phyloP scores from a whole-genome alignment of 352 stramenopile species.

The Aphanomyces invadans region DNA sequence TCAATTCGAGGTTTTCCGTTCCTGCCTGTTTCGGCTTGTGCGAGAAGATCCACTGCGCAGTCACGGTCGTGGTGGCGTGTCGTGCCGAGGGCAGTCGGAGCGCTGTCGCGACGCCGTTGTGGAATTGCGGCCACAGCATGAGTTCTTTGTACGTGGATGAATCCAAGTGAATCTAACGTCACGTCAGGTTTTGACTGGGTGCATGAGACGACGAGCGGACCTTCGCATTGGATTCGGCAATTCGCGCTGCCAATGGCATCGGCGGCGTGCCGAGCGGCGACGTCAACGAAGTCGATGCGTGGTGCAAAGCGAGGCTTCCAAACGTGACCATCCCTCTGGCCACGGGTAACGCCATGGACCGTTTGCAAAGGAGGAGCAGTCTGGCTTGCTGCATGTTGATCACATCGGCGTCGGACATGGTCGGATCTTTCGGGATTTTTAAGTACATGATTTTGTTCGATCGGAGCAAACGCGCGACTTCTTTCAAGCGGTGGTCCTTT shows the following conservation, averaged over 20 bases:
- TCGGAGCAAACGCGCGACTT: conserved; percentile 69
- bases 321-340: conserved; percentile 96
- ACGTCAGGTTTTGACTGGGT: background rate
- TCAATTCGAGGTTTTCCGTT: conserved; percentile 21
- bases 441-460: conserved; percentile 64
- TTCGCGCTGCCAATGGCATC: conserved; percentile 89
- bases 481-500: conserved; percentile 65
- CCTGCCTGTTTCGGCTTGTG: conserved; percentile 22
- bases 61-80: background rate
- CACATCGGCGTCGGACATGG: conserved; percentile 65
- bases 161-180: conserved; percentile 52
- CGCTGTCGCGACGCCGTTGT: conserved; percentile 96
- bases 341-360: conserved; percentile 88
- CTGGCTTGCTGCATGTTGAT: conserved; percentile 88
- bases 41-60: conserved; percentile 10
- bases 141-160: conserved; percentile 86
- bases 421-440: conserved; percentile 54
- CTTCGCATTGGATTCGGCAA: conserved; percentile 90
- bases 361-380: conserved; percentile 90
- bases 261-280: conserved; percentile 82
- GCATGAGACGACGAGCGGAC: conserved; percentile 34
- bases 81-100: conserved; percentile 61
- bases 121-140: conserved; percentile 96
- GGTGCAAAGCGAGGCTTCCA: conserved; percentile 69
- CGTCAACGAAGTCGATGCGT: conserved; percentile 39